Evolutionary conservation across 2,329 filamentous ascomycete genomes (phyloP).

Genomic region (Penicillium decumbens): DNA sequence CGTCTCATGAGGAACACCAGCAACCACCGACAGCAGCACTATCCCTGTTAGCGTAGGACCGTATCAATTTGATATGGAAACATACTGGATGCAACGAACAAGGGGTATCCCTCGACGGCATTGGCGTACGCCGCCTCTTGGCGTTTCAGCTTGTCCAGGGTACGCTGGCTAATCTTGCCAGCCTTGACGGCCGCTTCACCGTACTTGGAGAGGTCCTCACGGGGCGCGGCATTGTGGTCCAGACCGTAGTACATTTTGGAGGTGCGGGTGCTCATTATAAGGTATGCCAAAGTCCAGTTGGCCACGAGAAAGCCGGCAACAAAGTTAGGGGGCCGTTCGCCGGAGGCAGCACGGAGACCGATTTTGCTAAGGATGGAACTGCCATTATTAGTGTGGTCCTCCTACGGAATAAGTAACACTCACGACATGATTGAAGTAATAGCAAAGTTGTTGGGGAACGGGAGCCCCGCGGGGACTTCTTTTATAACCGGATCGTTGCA

Average conservation of each 20-base stretch:
- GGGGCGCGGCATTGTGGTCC: constrained; percentile 39
- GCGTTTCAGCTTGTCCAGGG: constrained; percentile 36
- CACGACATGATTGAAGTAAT: constrained; percentile 10
- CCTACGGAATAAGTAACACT: background rate
- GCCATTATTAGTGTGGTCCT: background rate
- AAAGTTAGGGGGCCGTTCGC: constrained; percentile 20
- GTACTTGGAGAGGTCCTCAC: constrained; percentile 36
- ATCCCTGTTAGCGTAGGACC: background rate
- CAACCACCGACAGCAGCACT: constrained; percentile 35
- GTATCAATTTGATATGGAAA: background rate
- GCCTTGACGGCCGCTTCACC: constrained; percentile 35
- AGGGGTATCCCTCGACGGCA: constrained; percentile 33
- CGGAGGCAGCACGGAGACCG: constrained; percentile 21
- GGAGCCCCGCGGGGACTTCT: background rate
- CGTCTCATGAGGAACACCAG: constrained; percentile 31
- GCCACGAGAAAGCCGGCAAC: constrained; percentile 34
- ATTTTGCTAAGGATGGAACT: constrained; percentile 23
- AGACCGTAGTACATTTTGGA: constrained; percentile 31
- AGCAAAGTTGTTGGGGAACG: background rate
- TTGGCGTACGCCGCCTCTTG: constrained; percentile 35
- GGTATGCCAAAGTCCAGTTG: constrained; percentile 41
- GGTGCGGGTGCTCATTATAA: constrained; percentile 33
- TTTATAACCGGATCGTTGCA: constrained; percentile 2
- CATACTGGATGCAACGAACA: constrained; percentile 37
- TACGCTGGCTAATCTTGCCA: constrained; percentile 34